Evolutionary conservation across 805 yeast genomes (phyloP).

Genomic region (Wickerhamomyces hampshirensis): DNA sequence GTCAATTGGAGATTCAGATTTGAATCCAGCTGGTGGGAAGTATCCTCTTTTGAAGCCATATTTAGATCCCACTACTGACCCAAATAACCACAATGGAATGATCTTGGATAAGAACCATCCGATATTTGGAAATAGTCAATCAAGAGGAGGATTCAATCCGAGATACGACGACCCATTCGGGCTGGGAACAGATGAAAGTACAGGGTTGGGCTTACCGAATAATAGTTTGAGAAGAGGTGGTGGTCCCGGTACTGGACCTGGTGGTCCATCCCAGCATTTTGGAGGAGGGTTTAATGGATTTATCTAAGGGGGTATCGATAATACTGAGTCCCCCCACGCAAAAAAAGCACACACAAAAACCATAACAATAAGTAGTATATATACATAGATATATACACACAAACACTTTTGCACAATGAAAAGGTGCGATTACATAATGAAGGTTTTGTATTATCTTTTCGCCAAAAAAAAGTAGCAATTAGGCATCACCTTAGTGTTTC

Average conservation of each 20-base stretch:
- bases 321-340: too few species aligned
- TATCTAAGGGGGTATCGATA: too few species aligned
- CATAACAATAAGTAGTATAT: too few species aligned
- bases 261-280: too few species aligned
- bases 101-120: slow-evolving; percentile 49
- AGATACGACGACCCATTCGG: slow-evolving; percentile 34
- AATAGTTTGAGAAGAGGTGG: slow-evolving; percentile 17
- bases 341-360: too few species aligned
- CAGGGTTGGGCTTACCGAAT: slow-evolving; percentile 33
- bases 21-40: slow-evolving; percentile 42
- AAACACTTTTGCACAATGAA: too few species aligned
- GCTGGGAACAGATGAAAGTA: slow-evolving; percentile 41
- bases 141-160: slow-evolving; percentile 1
- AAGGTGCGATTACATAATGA: too few species aligned
- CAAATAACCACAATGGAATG: slow-evolving; percentile 43
- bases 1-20: slow-evolving; percentile 45
- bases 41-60: slow-evolving; percentile 40
- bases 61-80: slow-evolving; percentile 33
- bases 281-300: too few species aligned
- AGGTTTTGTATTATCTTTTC: too few species aligned
- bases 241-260: slow-evolving; percentile 9
- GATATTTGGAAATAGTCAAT: slow-evolving; percentile 29
- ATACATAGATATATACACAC: too few species aligned
- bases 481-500: too few species aligned
- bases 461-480: too few species aligned